Evolutionary conservation across 306 rosid species (phyloP).

Genomic region (Pachyrhizus erosus): DNA sequence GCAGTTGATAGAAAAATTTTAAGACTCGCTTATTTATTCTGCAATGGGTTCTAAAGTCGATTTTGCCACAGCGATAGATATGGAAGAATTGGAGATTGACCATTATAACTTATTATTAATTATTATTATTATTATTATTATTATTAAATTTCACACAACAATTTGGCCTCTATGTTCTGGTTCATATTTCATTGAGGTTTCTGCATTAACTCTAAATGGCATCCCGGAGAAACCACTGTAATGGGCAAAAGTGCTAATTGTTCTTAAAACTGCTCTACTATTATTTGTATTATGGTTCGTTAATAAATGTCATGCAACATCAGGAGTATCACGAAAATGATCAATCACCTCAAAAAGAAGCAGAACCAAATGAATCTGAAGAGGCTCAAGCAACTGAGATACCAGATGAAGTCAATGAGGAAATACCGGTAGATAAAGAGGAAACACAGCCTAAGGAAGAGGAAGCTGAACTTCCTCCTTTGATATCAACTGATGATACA

Average conservation of each 20-base stretch:
- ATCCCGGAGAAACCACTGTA: background rate
- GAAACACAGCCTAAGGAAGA: constrained; percentile 56
- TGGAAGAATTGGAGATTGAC: background rate
- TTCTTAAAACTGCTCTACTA: background rate
- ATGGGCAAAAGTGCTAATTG: background rate
- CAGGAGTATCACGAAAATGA: constrained; percentile 66
- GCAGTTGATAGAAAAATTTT: background rate
- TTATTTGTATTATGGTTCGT: background rate
- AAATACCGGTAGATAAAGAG: constrained; percentile 50
- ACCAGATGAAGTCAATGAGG: constrained; percentile 56
- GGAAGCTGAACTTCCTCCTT: constrained; percentile 60
- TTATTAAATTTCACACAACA: background rate
- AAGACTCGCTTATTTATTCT: background rate
- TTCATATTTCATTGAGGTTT: constrained; percentile 14
- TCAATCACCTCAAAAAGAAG: constrained; percentile 49
- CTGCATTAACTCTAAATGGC: background rate
- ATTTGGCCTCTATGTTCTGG: background rate
- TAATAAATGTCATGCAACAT: constrained; percentile 37
- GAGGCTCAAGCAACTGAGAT: constrained; percentile 50
- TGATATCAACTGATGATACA: constrained; percentile 66
- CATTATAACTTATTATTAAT: background rate
- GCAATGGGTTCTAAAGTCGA: background rate
- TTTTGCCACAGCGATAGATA: background rate
- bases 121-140: too few species aligned
- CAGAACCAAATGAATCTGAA: constrained; percentile 55